These are phyloP conservation scores for Myxozyma vanderwaltii DNA, from an alignment of 805 yeast genomes.

Conservation along the genomic window DNA sequence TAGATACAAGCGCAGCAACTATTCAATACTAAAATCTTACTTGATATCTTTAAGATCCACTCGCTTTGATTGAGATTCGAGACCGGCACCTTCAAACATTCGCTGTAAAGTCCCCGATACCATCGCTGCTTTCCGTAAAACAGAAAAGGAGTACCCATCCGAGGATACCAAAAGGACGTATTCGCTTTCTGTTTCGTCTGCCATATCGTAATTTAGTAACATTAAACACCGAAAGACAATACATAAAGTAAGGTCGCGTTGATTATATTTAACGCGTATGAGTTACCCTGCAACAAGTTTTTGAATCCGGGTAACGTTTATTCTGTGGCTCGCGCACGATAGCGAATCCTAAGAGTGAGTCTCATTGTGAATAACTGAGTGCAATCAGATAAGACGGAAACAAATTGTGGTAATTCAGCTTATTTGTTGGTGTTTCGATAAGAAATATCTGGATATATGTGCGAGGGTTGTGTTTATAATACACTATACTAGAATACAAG, in stretches of 20 bases:
- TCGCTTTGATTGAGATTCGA: slow-evolving; percentile 47
- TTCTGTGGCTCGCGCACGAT: slow-evolving; percentile 2
- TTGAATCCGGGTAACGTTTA: neutral
- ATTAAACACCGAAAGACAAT: too few species aligned
- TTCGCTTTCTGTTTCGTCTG: slow-evolving; percentile 15
- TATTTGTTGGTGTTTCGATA: neutral
- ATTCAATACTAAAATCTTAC: slow-evolving; percentile 2
- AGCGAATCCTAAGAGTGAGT: neutral
- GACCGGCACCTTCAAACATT: slow-evolving; percentile 45
- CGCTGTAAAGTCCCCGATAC: slow-evolving; percentile 65
- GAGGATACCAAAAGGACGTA: slow-evolving; percentile 71
- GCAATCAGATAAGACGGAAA: neutral
- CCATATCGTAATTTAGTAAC: neutral
- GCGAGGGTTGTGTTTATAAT: too few species aligned
- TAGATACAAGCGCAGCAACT: neutral
- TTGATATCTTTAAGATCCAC: slow-evolving; percentile 60
- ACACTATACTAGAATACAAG: too few species aligned
- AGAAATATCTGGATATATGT: too few species aligned
- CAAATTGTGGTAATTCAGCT: neutral
- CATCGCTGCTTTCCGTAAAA: slow-evolving; percentile 73
- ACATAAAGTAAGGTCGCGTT: too few species aligned
- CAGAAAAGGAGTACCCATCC: slow-evolving; percentile 64
- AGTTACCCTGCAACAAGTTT: neutral
- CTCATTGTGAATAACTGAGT: neutral
- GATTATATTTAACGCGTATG: neutral